Evolutionary conservation across 495 filamentous ascomycete species (phyloP).

Genomic region (Tirmania nivea): DNA sequence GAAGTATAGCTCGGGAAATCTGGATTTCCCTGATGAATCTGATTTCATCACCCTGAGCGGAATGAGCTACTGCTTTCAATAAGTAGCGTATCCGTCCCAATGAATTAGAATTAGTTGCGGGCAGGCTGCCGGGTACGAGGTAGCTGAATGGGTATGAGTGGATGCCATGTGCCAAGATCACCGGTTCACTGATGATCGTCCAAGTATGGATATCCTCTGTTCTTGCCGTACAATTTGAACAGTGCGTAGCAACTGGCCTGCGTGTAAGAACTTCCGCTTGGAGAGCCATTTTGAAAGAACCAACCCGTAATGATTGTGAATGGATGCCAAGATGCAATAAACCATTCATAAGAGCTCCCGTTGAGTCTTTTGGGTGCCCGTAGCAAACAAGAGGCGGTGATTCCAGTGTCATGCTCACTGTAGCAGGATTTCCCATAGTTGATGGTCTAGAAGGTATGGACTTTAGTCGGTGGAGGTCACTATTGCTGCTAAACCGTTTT

Average conservation of each 20-base stretch:
- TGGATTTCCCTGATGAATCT: slow-evolving; percentile 28
- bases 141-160: slow-evolving; percentile 86
- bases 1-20: slow-evolving; percentile 45
- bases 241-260: slow-evolving; percentile 57
- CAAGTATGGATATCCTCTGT: slow-evolving; percentile 53
- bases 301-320: slow-evolving; percentile 41
- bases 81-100: slow-evolving; percentile 58
- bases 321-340: slow-evolving; percentile 52
- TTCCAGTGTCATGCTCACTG: slow-evolving; percentile 44
- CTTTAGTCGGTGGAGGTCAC: neutral
- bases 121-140: slow-evolving; percentile 66
- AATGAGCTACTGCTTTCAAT: slow-evolving; percentile 48
- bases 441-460: neutral
- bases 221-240: slow-evolving; percentile 48
- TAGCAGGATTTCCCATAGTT: neutral
- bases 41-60: slow-evolving; percentile 32
- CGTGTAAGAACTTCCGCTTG: slow-evolving; percentile 45
- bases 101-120: slow-evolving; percentile 52
- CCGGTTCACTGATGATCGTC: slow-evolving; percentile 50
- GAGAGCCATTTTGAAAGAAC: slow-evolving; percentile 47
- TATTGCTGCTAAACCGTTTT: neutral
- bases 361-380: slow-evolving; percentile 48
- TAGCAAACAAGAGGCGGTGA: slow-evolving; percentile 77
- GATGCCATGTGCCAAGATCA: slow-evolving; percentile 37
- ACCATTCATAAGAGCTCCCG: slow-evolving; percentile 72